Percentiles rank a stretch among this genome's conserved stretches.
Evolutionary conservation across 1,284 basidiomycete species (phyloP).

Genomic region (Cryptococcus maquisensis): DNA sequence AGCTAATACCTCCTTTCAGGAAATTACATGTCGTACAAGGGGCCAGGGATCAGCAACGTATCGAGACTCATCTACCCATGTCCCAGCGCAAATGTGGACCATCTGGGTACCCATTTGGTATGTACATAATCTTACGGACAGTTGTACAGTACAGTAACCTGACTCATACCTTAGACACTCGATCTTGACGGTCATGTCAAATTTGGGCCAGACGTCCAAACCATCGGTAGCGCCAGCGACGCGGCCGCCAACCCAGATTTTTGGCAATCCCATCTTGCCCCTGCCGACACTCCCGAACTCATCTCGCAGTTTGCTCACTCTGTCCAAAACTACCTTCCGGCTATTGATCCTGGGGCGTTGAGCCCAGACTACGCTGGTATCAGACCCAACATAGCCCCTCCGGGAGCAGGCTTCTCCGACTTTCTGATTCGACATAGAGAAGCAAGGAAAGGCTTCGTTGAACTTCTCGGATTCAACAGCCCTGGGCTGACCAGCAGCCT

Average conservation of each 20-base stretch:
- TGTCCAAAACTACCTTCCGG: slow-evolving; percentile 63
- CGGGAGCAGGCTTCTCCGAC: slow-evolving; percentile 74
- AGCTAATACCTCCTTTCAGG: slow-evolving; percentile 47
- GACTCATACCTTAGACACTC: slow-evolving; percentile 55
- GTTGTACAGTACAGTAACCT: background rate
- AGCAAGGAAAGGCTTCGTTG: slow-evolving; percentile 43
- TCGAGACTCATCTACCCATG: slow-evolving; percentile 83
- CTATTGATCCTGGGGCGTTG: slow-evolving; percentile 61
- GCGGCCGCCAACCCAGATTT: slow-evolving; percentile 62
- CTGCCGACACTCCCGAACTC: slow-evolving; percentile 57
- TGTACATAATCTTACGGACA: slow-evolving; percentile 4
- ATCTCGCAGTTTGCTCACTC: slow-evolving; percentile 64
- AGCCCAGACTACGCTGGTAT: slow-evolving; percentile 88
- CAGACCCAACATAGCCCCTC: slow-evolving; percentile 78
- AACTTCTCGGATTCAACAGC: slow-evolving; percentile 54
- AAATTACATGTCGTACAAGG: slow-evolving; percentile 80
- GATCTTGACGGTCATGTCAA: slow-evolving; percentile 81
- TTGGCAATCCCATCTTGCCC: slow-evolving; percentile 67
- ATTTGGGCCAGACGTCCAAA: slow-evolving; percentile 93
- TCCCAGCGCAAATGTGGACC: slow-evolving; percentile 60
- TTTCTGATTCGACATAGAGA: slow-evolving; percentile 55
- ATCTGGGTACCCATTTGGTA: slow-evolving; percentile 77
- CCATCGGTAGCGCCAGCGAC: slow-evolving; percentile 60
- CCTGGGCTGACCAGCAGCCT: slow-evolving; percentile 54
- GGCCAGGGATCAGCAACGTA: slow-evolving; percentile 63